Base-by-base conservation (phyloP, 192 early-diverging fungal genomes). In the Dispira parvispora region DNA sequence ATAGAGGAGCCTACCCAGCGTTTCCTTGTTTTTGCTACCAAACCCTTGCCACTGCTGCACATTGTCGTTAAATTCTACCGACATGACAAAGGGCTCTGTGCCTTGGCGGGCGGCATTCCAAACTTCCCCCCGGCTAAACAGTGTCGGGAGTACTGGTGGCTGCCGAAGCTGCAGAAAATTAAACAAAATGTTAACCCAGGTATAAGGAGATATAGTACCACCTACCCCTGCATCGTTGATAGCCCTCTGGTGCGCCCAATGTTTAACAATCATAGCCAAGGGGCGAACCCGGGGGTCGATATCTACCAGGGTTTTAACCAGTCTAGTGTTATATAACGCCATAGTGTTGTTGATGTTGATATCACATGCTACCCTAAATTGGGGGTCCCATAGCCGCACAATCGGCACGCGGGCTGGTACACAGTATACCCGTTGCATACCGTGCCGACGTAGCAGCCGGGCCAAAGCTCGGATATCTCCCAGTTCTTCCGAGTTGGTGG, bases 331-430 rank as follows among this genome's bases (percentile, higher is more conserved):
- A 68, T 86, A 77, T 47, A 98, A 71, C 13, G 92, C 91, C 46
- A 93, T 65, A 1, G 88, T 83, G 71, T 91, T 96, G 75, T 96
- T 96, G 58, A 98, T 84, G 73, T 94, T 94, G 65, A 93, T 86
- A 67, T 98, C 94, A 62, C 91, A 92, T 2, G 89, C 81, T 11
- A 93, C 80, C 70, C 83, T 86, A 82, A 81, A 78, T 75, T 90
- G 86, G 25, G 85, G 87, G 68, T 98, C 94, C 78, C 84, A 87
- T 43, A 91, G 76, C 65, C 91, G 88, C 65, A 95, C 92, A 38
- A 98, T 92, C 0, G 91, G 93, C 8, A 98, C 94, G 52, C 88
- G 89, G 13, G 94, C 94, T 13, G 84, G 81, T 10, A 97, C 83
- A 42, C 85, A 89, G 43, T 79, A 79, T 23, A 88, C 79, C 43